Percentiles rank a stretch among this genome's conserved stretches.
Conservation (phyloP, 345 rosid genomes). For the Rhizophora mangle region DNA sequence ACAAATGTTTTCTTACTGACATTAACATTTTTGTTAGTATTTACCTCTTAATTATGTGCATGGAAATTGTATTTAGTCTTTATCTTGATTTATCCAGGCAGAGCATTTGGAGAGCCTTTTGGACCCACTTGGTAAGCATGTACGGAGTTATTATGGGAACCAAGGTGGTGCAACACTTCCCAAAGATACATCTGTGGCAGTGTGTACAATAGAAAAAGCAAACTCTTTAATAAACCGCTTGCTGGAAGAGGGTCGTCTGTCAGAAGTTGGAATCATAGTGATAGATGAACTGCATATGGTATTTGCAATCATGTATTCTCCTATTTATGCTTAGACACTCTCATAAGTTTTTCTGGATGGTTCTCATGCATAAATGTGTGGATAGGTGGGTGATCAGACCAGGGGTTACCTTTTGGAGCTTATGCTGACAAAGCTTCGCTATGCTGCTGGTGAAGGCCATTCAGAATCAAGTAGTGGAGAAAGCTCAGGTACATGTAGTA, state of each 20-base stretch:
- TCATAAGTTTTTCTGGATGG: constrained; percentile 6
- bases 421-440: constrained; percentile 91
- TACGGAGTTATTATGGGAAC: constrained; percentile 86
- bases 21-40: constrained; percentile 14
- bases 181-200: constrained; percentile 93
- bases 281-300: constrained; percentile 99
- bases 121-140: constrained; percentile 91
- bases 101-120: constrained; percentile 88
- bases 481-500: constrained; percentile 79
- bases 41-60: constrained; percentile 6
- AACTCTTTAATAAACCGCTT: constrained; percentile 78
- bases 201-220: constrained; percentile 99
- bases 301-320: constrained; percentile 15
- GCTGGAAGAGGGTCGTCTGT: constrained; percentile 92
- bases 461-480: constrained; percentile 79
- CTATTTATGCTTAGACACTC: background rate
- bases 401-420: constrained; percentile 98
- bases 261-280: constrained; percentile 92
- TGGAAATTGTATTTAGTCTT: background rate
- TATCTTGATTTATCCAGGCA: constrained; percentile 51
- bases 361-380: constrained; percentile 20
- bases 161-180: constrained; percentile 99
- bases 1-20: constrained; percentile 10
- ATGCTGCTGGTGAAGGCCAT: constrained; percentile 91
- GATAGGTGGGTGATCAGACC: constrained; percentile 88